A percentile compares a stretch with the other conserved stretches of the same genome.
Conservation (phyloP, 2,329 filamentous ascomycete genomes). For the Colletotrichum plurivorum region DNA sequence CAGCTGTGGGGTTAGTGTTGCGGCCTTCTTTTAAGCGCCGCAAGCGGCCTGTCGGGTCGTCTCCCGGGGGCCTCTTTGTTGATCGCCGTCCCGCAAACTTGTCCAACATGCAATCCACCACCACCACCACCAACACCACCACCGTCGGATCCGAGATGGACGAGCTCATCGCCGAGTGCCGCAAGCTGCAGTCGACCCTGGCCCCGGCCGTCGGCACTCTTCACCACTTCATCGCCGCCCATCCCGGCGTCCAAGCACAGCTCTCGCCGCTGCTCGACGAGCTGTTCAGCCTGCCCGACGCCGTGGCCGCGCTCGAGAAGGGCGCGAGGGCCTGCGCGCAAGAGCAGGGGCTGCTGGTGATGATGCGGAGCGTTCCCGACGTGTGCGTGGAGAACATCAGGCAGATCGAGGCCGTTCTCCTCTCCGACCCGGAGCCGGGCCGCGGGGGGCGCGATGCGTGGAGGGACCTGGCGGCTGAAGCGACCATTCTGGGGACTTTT, state of each 20-base stretch:
- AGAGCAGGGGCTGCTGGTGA: conserved; percentile 1
- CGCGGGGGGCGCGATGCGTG: no score
- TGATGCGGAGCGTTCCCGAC: not conserved
- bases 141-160: not conserved
- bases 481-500: not conserved
- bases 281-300: conserved; percentile 2
- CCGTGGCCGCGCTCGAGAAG: not conserved
- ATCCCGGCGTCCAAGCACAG: not conserved
- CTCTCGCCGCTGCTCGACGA: conserved; percentile 21
- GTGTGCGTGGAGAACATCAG: conserved; percentile 13
- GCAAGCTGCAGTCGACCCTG: conserved; percentile 16
- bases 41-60: not conserved
- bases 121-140: not conserved
- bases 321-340: not conserved
- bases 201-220: not conserved
- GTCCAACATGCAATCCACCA: not conserved
- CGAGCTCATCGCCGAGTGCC: not conserved
- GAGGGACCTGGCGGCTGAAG: not conserved
- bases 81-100: no score
- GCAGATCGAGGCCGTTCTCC: not conserved
- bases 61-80: not conserved
- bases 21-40: not conserved
- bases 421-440: not conserved
- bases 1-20: not conserved
- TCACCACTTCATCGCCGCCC: not conserved